phyloP scores from a whole-genome alignment of 257 asterid species.

The Solanum rostratum region DNA sequence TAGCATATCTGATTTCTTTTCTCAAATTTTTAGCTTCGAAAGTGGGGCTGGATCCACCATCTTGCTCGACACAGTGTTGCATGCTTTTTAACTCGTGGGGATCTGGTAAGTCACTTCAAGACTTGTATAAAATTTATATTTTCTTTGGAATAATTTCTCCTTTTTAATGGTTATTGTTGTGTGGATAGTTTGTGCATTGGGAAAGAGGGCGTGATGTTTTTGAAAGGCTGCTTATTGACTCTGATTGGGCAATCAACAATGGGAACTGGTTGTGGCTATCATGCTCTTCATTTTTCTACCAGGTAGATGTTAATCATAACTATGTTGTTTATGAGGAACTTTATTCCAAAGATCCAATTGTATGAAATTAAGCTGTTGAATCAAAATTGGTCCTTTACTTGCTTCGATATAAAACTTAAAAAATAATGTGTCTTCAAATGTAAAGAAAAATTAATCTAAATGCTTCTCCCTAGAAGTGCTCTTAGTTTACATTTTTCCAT shows the following conservation, averaged over 20 bases:
- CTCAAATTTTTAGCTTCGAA: constrained; percentile 42
- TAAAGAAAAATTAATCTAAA: not conserved
- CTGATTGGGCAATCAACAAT: constrained; percentile 94
- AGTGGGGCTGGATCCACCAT: constrained; percentile 99
- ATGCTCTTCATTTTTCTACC: constrained; percentile 94
- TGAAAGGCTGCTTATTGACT: constrained; percentile 85
- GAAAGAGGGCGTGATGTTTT: constrained; percentile 95
- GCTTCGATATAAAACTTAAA: not conserved
- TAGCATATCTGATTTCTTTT: not conserved
- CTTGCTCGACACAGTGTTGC: constrained; percentile 97
- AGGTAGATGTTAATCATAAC: constrained; percentile 30
- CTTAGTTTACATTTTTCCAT: not conserved
- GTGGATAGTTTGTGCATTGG: constrained; percentile 74
- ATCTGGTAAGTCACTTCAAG: constrained; percentile 43
- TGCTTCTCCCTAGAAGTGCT: not conserved
- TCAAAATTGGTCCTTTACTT: not conserved
- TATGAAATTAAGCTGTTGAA: not conserved
- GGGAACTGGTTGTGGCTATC: constrained; percentile 98
- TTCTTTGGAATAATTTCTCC: not conserved
- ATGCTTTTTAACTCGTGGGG: constrained; percentile 94
- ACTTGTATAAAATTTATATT: not conserved
- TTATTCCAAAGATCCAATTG: not conserved
- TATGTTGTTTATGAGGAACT: not conserved
- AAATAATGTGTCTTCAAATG: not conserved
- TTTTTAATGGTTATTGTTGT: constrained; percentile 3